These are phyloP conservation scores for Syzygium aqueum DNA, from an alignment of 345 rosid species.

Conservation along the genomic window DNA sequence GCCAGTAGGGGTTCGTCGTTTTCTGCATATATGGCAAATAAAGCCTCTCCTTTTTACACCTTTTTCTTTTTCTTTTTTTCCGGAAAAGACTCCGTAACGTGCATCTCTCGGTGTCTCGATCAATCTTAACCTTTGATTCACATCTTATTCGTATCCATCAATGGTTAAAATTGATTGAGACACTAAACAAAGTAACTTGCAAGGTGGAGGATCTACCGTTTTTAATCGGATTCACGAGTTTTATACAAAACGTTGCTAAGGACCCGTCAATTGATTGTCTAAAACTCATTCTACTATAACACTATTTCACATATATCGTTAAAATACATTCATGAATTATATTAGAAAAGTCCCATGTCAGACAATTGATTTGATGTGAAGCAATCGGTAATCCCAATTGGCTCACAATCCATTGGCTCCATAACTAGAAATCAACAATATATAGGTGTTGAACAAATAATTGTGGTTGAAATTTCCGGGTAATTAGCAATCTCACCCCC, in stretches of 20 bases:
- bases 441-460: no score
- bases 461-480: no score
- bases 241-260: neutral
- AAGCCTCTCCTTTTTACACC: neutral
- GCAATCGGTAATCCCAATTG: neutral
- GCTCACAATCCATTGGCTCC: neutral
- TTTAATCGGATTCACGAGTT: neutral
- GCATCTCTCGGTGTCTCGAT: neutral
- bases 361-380: neutral
- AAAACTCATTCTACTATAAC: neutral
- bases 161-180: neutral
- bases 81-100: neutral
- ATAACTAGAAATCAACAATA: neutral
- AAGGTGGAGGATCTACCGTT: neutral
- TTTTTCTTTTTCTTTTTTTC: neutral
- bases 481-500: no score
- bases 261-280: neutral
- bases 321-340: neutral
- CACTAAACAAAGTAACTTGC: neutral
- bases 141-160: neutral
- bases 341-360: accelerated
- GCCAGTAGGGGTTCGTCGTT: neutral
- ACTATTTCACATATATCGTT: no score
- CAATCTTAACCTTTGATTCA: neutral
- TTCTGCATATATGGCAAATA: neutral